Evolutionary conservation across 768 basidiomycete species (phyloP), one percentile per base, ranked within the genome.

Genomic region (Tubosaeta sp.): DNA sequence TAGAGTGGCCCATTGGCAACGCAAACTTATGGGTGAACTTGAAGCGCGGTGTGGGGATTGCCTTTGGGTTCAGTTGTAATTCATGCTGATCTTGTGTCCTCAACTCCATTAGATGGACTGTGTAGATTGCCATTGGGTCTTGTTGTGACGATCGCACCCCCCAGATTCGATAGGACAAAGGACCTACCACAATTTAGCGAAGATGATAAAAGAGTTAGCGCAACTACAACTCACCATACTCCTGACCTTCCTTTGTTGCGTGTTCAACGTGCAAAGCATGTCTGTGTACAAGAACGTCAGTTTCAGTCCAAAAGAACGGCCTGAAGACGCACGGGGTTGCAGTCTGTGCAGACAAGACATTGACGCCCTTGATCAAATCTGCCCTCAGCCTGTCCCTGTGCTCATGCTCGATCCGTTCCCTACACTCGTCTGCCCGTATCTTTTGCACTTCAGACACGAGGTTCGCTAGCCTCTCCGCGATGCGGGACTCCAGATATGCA

Each of bases 301-400:
- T 16, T 37, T 37, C n/a, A 4, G 35, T n/a, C 16, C 4, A 16
- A 37, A 29, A 29, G 8, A 8, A 37, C 16, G 16, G 35, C 16
- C 1, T 14, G 27, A 22, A 59, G 8, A 29, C 48, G 13, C 41
- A 65, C 64, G 44, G 33, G 22, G 41, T 43, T 16, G 26, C 0
- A 5, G 10, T 32, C 3, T 31, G 46, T 8, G 46, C 10, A 9
- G 67, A 65, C 14, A 46, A 14, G 1, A 9, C 10, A 17, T 67
- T 67, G 10, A 68, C 9, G 6, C 51, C 38, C n/a, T 45, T 41
- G 46, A 66, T 68, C 5, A 67, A 31, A 6, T 47, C 8, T 8
- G 41, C 13, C 25, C 65, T 64, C 19, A 64, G 7, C 14, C 13
- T 26, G n/a, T 25, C 53, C 5, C 1, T 31, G 12, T 42, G 9